Evolutionary conservation across 2,329 filamentous ascomycete species (phyloP).

Genomic region (Trichophyton verrucosum): DNA sequence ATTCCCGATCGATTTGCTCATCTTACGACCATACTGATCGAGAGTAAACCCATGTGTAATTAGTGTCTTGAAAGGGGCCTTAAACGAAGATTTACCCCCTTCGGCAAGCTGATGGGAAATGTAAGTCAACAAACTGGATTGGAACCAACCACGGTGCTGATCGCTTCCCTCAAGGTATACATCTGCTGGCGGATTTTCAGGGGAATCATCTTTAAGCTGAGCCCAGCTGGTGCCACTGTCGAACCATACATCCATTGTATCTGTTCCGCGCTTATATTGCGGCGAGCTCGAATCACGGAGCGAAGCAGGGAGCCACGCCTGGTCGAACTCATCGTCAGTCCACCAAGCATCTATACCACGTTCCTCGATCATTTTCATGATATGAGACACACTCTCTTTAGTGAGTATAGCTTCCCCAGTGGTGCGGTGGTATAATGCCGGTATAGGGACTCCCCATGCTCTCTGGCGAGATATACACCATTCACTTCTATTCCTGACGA

Average conservation of each 20-base stretch:
- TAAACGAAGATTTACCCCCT: slow-evolving; percentile 21
- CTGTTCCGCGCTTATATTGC: slow-evolving; percentile 60
- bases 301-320: slow-evolving; percentile 59
- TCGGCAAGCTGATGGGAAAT: slow-evolving; percentile 46
- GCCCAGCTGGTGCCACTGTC: slow-evolving; percentile 95
- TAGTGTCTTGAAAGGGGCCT: slow-evolving; percentile 72
- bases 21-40: slow-evolving; percentile 83
- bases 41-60: slow-evolving; percentile 93
- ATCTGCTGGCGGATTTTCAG: slow-evolving; percentile 46
- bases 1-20: slow-evolving; percentile 96
- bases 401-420: slow-evolving; percentile 66
- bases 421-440: slow-evolving; percentile 63
- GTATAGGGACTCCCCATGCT: slow-evolving; percentile 93
- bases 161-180: slow-evolving; percentile 90
- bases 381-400: slow-evolving; percentile 66
- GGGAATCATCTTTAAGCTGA: slow-evolving; percentile 29
- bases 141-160: slow-evolving; percentile 97
- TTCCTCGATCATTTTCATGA: slow-evolving; percentile 63
- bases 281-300: slow-evolving; percentile 37
- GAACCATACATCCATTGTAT: slow-evolving; percentile 99
- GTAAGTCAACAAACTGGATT: slow-evolving; percentile 83
- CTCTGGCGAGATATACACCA: slow-evolving; percentile 98
- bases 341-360: slow-evolving; percentile 91
- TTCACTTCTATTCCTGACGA: slow-evolving; percentile 75
- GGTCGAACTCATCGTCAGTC: slow-evolving; percentile 64